Evolutionary conservation across 2,329 filamentous ascomycete genomes (phyloP).

Genomic region (Scorias spongiosa): DNA sequence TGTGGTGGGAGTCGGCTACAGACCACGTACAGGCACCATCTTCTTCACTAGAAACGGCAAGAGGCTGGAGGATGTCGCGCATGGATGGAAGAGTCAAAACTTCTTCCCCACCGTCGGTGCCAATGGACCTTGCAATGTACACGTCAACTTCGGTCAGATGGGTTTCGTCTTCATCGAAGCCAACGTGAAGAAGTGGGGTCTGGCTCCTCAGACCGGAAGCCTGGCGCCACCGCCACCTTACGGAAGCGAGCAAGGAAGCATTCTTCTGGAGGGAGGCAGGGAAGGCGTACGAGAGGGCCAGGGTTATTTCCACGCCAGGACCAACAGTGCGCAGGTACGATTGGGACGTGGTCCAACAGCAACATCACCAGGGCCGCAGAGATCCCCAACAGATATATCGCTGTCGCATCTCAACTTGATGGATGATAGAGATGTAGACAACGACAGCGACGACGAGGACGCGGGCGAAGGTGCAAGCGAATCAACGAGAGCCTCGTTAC

Average conservation of each 20-base stretch:
- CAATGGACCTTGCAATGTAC: conserved; percentile 79
- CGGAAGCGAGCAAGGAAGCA: conserved; percentile 91
- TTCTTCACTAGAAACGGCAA: conserved; percentile 99
- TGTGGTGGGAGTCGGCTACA: conserved; percentile 88
- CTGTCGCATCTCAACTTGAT: conserved; percentile 69
- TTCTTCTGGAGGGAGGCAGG: conserved; percentile 70
- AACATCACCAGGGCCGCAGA: conserved; percentile 73
- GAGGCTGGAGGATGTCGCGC: conserved; percentile 84
- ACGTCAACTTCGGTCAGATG: conserved; percentile 95
- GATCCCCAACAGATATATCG: conserved; percentile 91
- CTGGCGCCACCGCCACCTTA: conserved; percentile 91
- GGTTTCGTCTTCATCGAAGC: conserved; percentile 98
- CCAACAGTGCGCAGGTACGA: conserved; percentile 64
- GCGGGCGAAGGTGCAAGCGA: conserved; percentile 55
- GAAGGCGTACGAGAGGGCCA: conserved; percentile 39
- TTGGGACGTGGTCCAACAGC: conserved; percentile 46
- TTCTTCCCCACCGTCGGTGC: conserved; percentile 97
- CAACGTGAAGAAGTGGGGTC: conserved; percentile 98
- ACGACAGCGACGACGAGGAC: conserved; percentile 26
- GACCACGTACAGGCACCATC: conserved; percentile 81
- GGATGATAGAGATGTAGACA: conserved; percentile 37
- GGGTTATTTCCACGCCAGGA: conserved; percentile 44
- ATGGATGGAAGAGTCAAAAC: conserved; percentile 86
- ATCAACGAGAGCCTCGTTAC: conserved; percentile 1
- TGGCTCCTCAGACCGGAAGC: conserved; percentile 90